These are phyloP conservation scores for Botrytis fragariae DNA, from an alignment of 2,329 filamentous ascomycete species.

Conservation along the genomic window DNA sequence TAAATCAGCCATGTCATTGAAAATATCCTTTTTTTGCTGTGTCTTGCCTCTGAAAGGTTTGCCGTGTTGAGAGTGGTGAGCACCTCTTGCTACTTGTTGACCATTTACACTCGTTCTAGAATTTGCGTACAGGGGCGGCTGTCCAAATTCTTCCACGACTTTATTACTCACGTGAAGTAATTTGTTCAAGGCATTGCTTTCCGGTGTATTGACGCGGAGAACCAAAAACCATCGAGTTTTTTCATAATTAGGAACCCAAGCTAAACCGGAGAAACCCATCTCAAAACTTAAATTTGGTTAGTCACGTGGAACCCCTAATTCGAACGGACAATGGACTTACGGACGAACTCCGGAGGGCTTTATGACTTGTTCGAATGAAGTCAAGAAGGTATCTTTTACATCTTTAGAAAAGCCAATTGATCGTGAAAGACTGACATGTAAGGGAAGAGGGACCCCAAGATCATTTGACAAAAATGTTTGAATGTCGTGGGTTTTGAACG, in stretches of 20 bases:
- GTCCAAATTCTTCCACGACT: conserved; percentile 56
- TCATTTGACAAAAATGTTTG: conserved; percentile 73
- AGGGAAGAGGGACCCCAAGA: conserved; percentile 71
- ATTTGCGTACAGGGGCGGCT: conserved; percentile 66
- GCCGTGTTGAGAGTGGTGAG: neutral
- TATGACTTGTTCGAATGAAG: conserved; percentile 49
- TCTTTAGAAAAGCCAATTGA: conserved; percentile 72
- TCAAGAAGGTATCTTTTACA: conserved; percentile 67
- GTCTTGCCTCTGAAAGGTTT: conserved; percentile 7
- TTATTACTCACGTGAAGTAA: conserved; percentile 68
- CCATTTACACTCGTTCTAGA: neutral
- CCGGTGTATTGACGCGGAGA: conserved; percentile 53
- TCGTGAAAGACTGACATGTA: conserved; percentile 89
- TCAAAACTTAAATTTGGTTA: conserved; percentile 28
- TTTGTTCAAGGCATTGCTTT: conserved; percentile 53
- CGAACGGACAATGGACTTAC: conserved; percentile 40
- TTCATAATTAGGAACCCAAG: conserved; percentile 67
- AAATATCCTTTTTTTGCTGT: conserved; percentile 19
- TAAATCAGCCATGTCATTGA: conserved; percentile 40
- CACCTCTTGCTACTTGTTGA: neutral
- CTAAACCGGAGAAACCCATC: conserved; percentile 43
- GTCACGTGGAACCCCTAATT: neutral
- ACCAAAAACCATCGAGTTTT: conserved; percentile 80
- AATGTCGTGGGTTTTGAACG: conserved; percentile 43
- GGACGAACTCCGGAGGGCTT: conserved; percentile 43